phyloP scores from a whole-genome alignment of 495 filamentous ascomycete genomes.

The Mytilinidion resinicola region DNA sequence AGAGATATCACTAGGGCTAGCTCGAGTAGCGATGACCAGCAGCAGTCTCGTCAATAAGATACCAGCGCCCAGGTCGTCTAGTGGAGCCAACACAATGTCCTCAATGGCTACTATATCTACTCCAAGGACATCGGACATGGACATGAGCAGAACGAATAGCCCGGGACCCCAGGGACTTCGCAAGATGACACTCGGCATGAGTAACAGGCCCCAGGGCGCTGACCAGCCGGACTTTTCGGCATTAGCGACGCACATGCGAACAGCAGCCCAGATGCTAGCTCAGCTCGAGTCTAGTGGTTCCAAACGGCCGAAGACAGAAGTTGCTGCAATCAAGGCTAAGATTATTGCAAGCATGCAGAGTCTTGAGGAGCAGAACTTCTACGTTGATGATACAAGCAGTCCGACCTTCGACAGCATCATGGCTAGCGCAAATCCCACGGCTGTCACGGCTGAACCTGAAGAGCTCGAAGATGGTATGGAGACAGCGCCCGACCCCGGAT shows the following conservation, averaged over 20 bases:
- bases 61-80: slow-evolving; percentile 47
- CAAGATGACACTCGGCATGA: slow-evolving; percentile 44
- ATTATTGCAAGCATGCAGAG: slow-evolving; percentile 80
- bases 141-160: slow-evolving; percentile 54
- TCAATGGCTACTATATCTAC: slow-evolving; percentile 46
- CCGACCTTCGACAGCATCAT: slow-evolving; percentile 71
- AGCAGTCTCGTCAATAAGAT: slow-evolving; percentile 4
- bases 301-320: slow-evolving; percentile 64
- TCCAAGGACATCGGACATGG: slow-evolving; percentile 53
- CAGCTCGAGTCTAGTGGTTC: slow-evolving; percentile 66
- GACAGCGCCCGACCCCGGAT: slow-evolving; percentile 38
- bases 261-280: slow-evolving; percentile 70
- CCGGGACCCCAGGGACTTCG: slow-evolving; percentile 51
- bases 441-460: slow-evolving; percentile 31
- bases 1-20: slow-evolving; percentile 24
- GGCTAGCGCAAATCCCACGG: slow-evolving; percentile 45
- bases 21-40: slow-evolving; percentile 6
- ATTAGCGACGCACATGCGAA: slow-evolving; percentile 71
- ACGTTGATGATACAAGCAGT: slow-evolving; percentile 49
- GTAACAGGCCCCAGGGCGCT: slow-evolving; percentile 18
- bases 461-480: slow-evolving; percentile 45
- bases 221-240: slow-evolving; percentile 68
- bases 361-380: slow-evolving; percentile 73
- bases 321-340: slow-evolving; percentile 66
- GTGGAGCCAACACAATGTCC: slow-evolving; percentile 47